Evolutionary conservation across 352 stramenopile genomes (phyloP).

Genomic region (Pythium sp.): DNA sequence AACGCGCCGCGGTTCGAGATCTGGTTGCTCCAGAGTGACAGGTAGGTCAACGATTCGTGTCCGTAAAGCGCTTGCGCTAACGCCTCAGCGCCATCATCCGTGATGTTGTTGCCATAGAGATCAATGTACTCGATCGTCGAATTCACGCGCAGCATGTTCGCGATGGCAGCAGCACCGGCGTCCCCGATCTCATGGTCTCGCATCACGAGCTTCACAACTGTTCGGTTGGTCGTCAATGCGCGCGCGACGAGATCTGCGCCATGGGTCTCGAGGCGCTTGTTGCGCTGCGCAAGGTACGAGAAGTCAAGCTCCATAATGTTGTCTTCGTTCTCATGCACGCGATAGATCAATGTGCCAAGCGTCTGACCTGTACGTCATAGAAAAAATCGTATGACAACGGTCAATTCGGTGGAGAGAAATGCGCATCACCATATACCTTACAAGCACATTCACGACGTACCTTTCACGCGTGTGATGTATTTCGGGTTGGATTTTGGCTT

Average conservation of each 20-base stretch:
- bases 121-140: slow-evolving; percentile 66
- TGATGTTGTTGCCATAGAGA: slow-evolving; percentile 67
- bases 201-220: slow-evolving; percentile 60
- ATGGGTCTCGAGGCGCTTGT: slow-evolving; percentile 51
- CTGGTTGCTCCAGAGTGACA: slow-evolving; percentile 58
- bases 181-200: slow-evolving; percentile 71
- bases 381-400: slow-evolving; percentile 4
- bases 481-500: slow-evolving; percentile 19
- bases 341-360: slow-evolving; percentile 47
- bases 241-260: slow-evolving; percentile 60
- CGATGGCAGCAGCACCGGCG: slow-evolving; percentile 52
- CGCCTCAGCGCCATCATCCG: slow-evolving; percentile 50
- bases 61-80: slow-evolving; percentile 69
- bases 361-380: slow-evolving; percentile 37
- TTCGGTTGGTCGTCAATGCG: slow-evolving; percentile 60
- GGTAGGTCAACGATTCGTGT: slow-evolving; percentile 60
- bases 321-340: slow-evolving; percentile 58
- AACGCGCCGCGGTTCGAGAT: slow-evolving; percentile 53
- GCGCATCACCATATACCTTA: background rate
- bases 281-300: slow-evolving; percentile 47
- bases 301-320: slow-evolving; percentile 71
- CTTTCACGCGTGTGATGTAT: slow-evolving; percentile 23
- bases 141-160: slow-evolving; percentile 73
- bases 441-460: background rate
- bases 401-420: slow-evolving; percentile 1